Evolutionary conservation across 1,284 basidiomycete genomes (phyloP).

Genomic region (Neotropicomus parvogracilis): DNA sequence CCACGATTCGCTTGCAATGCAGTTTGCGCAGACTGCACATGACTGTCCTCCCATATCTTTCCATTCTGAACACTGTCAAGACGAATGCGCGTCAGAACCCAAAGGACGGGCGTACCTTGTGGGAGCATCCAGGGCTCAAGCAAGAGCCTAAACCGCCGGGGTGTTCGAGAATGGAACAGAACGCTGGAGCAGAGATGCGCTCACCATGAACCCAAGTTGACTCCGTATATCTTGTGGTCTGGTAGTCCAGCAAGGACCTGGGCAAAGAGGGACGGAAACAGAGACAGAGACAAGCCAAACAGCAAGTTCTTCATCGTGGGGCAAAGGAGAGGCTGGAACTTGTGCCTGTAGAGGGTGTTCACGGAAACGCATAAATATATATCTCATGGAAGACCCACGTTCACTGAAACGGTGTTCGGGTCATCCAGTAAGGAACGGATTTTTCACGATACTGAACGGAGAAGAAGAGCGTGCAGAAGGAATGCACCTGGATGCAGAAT

Average conservation of each 20-base stretch:
- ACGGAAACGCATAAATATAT: slow-evolving; percentile 10
- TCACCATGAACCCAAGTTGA: slow-evolving; percentile 50
- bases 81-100: not conserved
- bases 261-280: slow-evolving; percentile 19
- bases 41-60: slow-evolving; percentile 47
- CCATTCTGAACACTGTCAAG: slow-evolving; percentile 39
- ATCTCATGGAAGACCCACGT: slow-evolving; percentile 1
- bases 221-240: slow-evolving; percentile 46
- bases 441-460: not conserved
- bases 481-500: not conserved
- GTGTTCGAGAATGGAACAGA: not conserved
- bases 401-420: not conserved
- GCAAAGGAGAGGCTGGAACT: slow-evolving; percentile 1
- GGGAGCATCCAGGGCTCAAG: slow-evolving; percentile 62
- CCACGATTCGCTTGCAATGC: slow-evolving; percentile 47
- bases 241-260: slow-evolving; percentile 18
- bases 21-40: slow-evolving; percentile 40
- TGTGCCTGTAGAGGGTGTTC: not conserved
- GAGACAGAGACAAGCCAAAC: slow-evolving; percentile 14
- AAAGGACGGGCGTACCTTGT: slow-evolving; percentile 29
- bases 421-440: not conserved
- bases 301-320: slow-evolving; percentile 23
- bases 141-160: slow-evolving; percentile 38
- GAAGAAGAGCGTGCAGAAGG: not conserved
- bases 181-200: slow-evolving; percentile 4